phyloP scores from a whole-genome alignment of 305 asterid genomes.

The Nicotiana rustica region DNA sequence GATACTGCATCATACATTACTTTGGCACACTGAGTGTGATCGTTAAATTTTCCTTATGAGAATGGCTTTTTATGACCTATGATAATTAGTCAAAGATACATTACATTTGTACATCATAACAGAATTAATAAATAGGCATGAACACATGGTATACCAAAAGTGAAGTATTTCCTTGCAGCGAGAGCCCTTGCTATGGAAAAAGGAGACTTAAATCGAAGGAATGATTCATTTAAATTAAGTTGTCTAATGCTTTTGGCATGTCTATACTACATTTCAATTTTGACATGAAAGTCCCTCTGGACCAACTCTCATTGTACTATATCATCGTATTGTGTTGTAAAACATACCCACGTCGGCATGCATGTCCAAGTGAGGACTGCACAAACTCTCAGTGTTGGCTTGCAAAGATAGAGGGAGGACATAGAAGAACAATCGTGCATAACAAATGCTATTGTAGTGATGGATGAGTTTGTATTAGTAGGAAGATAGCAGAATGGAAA shows the following conservation, averaged over 20 bases:
- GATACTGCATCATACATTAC: no score
- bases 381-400: neutral
- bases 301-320: neutral
- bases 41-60: no score
- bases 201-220: neutral
- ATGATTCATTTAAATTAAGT: neutral
- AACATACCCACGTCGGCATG: neutral
- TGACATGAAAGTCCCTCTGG: neutral
- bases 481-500: neutral
- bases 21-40: no score
- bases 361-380: neutral
- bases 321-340: neutral
- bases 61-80: no score
- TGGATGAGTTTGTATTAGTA: neutral
- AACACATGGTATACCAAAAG: neutral
- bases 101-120: neutral
- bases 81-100: no score
- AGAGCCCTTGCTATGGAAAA: neutral
- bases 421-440: neutral
- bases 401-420: neutral
- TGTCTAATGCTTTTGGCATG: neutral
- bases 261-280: neutral
- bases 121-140: neutral
- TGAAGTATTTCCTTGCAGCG: neutral
- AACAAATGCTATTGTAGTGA: no score